Percentiles rank a stretch among this genome's conserved stretches.
phyloP scores from a whole-genome alignment of 176 grass and related monocot species.

The Ampelocalamus luodianensis region DNA sequence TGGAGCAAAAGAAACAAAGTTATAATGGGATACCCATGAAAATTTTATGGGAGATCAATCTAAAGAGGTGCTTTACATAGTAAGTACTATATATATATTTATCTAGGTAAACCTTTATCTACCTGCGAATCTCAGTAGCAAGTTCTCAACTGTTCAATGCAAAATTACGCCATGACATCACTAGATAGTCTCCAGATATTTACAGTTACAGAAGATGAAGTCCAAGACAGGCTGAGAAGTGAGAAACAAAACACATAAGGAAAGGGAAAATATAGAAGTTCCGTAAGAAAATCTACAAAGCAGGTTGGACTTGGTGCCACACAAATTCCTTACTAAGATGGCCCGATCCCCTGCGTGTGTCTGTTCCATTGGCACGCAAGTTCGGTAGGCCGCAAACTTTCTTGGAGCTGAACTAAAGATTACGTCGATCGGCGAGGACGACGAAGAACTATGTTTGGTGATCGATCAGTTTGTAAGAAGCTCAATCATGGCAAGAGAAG shows the following conservation, averaged over 20 bases:
- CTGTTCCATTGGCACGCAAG: background rate
- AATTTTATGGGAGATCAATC: too few relatives aligned
- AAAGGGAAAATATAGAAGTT: background rate
- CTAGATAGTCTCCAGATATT: background rate
- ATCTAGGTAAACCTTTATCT: too few relatives aligned
- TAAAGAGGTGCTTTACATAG: too few relatives aligned
- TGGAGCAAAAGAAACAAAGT: too few relatives aligned
- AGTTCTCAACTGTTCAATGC: background rate
- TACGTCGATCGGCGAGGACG: background rate
- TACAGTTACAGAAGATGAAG: background rate
- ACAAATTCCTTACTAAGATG: too few relatives aligned
- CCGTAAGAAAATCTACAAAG: background rate
- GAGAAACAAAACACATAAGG: background rate
- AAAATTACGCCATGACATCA: background rate
- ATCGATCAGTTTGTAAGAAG: background rate
- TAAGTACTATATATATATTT: too few relatives aligned
- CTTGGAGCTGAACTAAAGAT: background rate
- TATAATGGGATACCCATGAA: too few relatives aligned
- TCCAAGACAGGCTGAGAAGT: background rate
- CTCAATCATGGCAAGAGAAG: conserved; percentile 31
- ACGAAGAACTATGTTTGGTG: background rate
- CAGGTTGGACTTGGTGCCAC: background rate
- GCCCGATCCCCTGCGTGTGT: too few relatives aligned
- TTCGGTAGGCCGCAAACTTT: background rate
- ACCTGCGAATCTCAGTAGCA: background rate